A percentile compares a stretch with the other conserved stretches of the same genome.
These are phyloP conservation scores for Heliosperma pusillum DNA, from an alignment of 148 eudicot species.

Conservation along the genomic window DNA sequence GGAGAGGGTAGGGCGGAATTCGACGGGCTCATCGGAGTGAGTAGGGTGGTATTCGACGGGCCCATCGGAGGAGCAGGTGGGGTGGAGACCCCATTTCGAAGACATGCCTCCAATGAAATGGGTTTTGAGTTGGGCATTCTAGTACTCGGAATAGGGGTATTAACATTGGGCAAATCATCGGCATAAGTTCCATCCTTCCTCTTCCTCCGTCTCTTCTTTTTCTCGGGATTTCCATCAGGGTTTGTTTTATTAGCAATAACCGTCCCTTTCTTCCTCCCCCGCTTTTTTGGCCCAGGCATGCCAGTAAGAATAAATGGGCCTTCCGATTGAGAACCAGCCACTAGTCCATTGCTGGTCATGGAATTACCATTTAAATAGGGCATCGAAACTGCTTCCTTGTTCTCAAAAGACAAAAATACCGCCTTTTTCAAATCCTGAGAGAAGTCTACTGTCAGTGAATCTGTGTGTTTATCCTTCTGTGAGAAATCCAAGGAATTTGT, in stretches of 20 bases:
- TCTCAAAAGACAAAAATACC: conserved; percentile 17
- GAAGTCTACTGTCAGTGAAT: conserved; percentile 4
- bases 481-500: conserved; percentile 15
- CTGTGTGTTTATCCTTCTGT: conserved; percentile 11
- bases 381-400: conserved; percentile 21
- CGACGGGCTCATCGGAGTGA: neutral
- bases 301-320: conserved; percentile 15
- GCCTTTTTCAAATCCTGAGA: conserved; percentile 14
- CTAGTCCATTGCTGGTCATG: conserved; percentile 23
- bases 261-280: conserved; percentile 31
- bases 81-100: conserved; percentile 29
- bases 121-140: conserved; percentile 30
- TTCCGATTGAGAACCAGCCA: conserved; percentile 14
- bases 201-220: conserved; percentile 28
- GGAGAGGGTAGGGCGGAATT: neutral
- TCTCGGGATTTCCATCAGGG: conserved; percentile 21
- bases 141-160: conserved; percentile 7
- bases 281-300: conserved; percentile 33
- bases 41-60: neutral
- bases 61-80: neutral
- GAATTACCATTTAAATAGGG: conserved; percentile 43
- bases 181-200: conserved; percentile 24
- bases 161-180: conserved; percentile 16
- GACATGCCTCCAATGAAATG: conserved; percentile 36
- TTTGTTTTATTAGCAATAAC: conserved; percentile 2